phyloP scores from a whole-genome alignment of 768 basidiomycete genomes.

The Inosperma sp. region DNA sequence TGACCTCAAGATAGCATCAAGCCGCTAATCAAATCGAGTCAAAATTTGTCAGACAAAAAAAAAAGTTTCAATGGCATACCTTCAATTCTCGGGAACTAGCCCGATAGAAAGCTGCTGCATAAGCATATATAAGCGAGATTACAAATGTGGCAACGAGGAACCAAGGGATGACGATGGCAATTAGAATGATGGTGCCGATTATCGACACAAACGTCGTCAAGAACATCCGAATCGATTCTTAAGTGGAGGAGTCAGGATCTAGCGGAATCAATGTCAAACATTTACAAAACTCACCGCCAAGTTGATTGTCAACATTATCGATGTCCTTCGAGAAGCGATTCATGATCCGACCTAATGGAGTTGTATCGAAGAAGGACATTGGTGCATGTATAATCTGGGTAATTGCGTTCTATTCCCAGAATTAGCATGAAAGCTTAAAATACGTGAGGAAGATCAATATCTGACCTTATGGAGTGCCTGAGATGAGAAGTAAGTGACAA shows the following conservation, averaged over 20 bases:
- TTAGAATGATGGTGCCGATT: constrained; percentile 71
- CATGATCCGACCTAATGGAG: constrained; percentile 83
- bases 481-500: constrained; percentile 77
- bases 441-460: background rate
- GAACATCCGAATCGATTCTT: constrained; percentile 73
- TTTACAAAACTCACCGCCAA: constrained; percentile 41
- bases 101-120: constrained; percentile 78
- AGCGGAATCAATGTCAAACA: background rate
- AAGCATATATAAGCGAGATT: constrained; percentile 57
- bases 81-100: constrained; percentile 85
- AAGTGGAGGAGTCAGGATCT: background rate
- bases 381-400: constrained; percentile 75
- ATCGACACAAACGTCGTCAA: constrained; percentile 58
- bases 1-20: constrained; percentile 80
- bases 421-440: background rate
- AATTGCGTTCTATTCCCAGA: constrained; percentile 50
- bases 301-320: constrained; percentile 73
- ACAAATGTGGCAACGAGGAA: constrained; percentile 72
- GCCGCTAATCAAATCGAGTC: constrained; percentile 37
- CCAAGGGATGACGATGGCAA: constrained; percentile 76
- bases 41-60: background rate
- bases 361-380: constrained; percentile 89
- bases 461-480: constrained; percentile 56
- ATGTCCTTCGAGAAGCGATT: constrained; percentile 88
- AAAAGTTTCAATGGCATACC: constrained; percentile 30